phyloP scores from a whole-genome alignment of 805 yeast genomes.

The Wickerhamiella australiensis region DNA sequence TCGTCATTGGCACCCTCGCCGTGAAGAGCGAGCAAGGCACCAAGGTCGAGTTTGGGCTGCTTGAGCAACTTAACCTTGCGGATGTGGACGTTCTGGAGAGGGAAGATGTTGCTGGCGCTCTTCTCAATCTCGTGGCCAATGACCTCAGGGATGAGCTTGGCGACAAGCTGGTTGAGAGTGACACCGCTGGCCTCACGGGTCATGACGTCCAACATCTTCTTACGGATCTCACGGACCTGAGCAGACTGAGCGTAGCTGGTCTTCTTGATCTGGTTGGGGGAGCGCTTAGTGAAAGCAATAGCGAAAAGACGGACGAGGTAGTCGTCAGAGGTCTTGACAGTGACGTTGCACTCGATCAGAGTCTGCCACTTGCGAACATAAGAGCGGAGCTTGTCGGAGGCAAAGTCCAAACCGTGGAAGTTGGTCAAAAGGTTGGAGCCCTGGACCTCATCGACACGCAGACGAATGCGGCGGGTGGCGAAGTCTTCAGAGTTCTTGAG shows the following conservation, averaged over 20 bases:
- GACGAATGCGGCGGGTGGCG: constrained; percentile 92
- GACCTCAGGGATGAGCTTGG: constrained; percentile 97
- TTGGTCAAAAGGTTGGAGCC: constrained; percentile 97
- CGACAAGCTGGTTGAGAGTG: constrained; percentile 90
- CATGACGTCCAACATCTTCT: constrained; percentile 92
- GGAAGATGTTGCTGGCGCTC: constrained; percentile 88
- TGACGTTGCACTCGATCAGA: constrained; percentile 93
- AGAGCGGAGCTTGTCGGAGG: constrained; percentile 94
- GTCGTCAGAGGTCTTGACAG: constrained; percentile 96
- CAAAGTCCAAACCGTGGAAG: constrained; percentile 99
- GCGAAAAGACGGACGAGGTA: constrained; percentile 93
- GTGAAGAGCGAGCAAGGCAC: constrained; percentile 90
- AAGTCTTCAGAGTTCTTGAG: constrained; percentile 98
- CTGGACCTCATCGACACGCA: constrained; percentile 98
- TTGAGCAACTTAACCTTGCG: constrained; percentile 98
- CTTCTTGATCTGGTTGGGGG: constrained; percentile 93
- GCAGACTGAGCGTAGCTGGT: constrained; percentile 96
- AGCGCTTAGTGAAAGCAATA: constrained; percentile 97
- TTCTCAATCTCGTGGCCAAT: constrained; percentile 98
- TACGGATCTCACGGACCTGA: constrained; percentile 93
- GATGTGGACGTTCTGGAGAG: constrained; percentile 96
- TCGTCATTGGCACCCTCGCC: constrained; percentile 86
- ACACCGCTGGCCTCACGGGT: constrained; percentile 90
- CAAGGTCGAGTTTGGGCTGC: constrained; percentile 97
- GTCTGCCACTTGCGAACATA: constrained; percentile 99